Evolutionary conservation across 2,329 filamentous ascomycete genomes (phyloP).

Genomic region (Zasmidium citrigriseum): DNA sequence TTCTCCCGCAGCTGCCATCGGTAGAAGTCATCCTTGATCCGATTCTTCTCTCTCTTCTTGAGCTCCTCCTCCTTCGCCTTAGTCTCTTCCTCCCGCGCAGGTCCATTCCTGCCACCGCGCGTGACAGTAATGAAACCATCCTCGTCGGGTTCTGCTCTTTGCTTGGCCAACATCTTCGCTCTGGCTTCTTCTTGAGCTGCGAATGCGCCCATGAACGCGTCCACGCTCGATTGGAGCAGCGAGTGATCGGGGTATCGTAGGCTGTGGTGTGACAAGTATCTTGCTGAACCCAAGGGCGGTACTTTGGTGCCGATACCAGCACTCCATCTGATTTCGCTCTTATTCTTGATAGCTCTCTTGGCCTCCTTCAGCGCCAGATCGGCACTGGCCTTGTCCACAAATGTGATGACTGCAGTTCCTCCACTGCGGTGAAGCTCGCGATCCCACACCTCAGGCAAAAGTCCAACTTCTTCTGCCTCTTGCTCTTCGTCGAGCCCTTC

Average conservation of each 20-base stretch:
- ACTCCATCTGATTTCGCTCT: slow-evolving; percentile 69
- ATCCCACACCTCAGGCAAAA: slow-evolving; percentile 72
- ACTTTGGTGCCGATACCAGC: slow-evolving; percentile 58
- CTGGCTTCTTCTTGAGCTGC: slow-evolving; percentile 65
- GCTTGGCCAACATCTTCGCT: slow-evolving; percentile 60
- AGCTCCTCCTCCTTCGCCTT: slow-evolving; percentile 64
- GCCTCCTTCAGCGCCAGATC: slow-evolving; percentile 76
- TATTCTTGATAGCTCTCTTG: slow-evolving; percentile 59
- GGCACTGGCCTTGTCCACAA: slow-evolving; percentile 80
- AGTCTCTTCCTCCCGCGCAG: slow-evolving; percentile 68
- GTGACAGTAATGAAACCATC: slow-evolving; percentile 95
- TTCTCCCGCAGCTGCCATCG: slow-evolving; percentile 79
- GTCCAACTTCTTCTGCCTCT: slow-evolving; percentile 48
- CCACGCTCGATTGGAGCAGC: slow-evolving; percentile 71
- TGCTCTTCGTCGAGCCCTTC: slow-evolving; percentile 44
- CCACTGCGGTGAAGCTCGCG: slow-evolving; percentile 71
- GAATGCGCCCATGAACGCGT: slow-evolving; percentile 85
- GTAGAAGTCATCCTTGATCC: slow-evolving; percentile 73
- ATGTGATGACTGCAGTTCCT: slow-evolving; percentile 75
- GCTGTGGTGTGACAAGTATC: slow-evolving; percentile 65
- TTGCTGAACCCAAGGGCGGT: slow-evolving; percentile 56
- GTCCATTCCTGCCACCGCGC: slow-evolving; percentile 71
- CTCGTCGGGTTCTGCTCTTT: slow-evolving; percentile 81
- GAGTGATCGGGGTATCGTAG: slow-evolving; percentile 69
- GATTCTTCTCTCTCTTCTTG: slow-evolving; percentile 60